Conservation (phyloP, 345 rosid genomes). For the Raphanus raphanistrum region DNA sequence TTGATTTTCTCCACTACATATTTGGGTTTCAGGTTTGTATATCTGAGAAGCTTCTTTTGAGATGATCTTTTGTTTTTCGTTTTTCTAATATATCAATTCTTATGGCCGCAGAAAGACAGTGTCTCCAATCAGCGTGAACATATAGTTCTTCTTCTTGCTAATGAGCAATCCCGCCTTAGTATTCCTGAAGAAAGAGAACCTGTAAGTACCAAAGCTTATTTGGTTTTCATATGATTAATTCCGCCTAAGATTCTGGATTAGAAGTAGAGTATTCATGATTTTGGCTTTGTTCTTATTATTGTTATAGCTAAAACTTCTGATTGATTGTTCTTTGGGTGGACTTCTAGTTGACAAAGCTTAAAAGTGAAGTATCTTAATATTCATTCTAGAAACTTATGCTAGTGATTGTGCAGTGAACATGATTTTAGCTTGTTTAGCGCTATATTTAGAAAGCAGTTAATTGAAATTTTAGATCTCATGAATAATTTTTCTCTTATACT, state of each 20-base stretch:
- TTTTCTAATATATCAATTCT: constrained; percentile 22
- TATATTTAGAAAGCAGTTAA: constrained; percentile 4
- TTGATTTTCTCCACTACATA: constrained; percentile 83
- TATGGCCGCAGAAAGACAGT: constrained; percentile 73
- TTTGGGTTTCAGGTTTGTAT: constrained; percentile 94
- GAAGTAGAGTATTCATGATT: not conserved
- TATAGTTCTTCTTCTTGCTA: constrained; percentile 83
- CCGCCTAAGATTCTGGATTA: not conserved
- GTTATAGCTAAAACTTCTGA: not conserved
- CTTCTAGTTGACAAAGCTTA: constrained; percentile 1
- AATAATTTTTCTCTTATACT: not conserved
- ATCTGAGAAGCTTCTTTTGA: not conserved
- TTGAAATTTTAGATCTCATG: constrained; percentile 10
- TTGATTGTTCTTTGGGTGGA: not conserved
- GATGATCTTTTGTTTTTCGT: not conserved
- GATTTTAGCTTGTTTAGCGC: not conserved
- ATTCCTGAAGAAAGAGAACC: constrained; percentile 71
- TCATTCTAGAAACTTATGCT: constrained; percentile 9
- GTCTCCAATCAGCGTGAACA: constrained; percentile 97
- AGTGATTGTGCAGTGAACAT: constrained; percentile 11
- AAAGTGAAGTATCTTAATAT: constrained; percentile 1
- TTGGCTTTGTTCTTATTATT: not conserved
- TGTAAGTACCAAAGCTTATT: constrained; percentile 46
- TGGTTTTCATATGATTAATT: constrained; percentile 9
- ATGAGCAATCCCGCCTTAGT: constrained; percentile 85